Evolutionary conservation across 78 protist species (phyloP), one percentile per base, ranked within the genome.

Genomic region (Dictyostelium intermedium): DNA sequence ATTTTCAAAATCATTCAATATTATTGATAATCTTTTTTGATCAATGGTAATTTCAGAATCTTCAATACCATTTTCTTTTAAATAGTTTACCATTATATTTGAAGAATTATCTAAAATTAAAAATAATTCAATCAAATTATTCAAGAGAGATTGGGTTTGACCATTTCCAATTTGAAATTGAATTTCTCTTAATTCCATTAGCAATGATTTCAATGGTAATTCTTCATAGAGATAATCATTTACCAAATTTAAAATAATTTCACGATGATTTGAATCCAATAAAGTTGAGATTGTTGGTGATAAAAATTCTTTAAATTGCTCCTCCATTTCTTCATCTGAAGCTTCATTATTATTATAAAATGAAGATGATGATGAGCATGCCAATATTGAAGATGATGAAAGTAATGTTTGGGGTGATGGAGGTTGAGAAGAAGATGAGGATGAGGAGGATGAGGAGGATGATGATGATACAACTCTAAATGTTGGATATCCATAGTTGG

Each of bases 1-100:
- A 78, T 78, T 81, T 76, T 87, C 92, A 35, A 81, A 61, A 25
- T 87, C 92, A 61, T 56, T 76, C 16, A 78, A 34, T 34, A 81
- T 32, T 7, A 11, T 32, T 10, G 66, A 25, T 5, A 77, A 87
- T 61, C 27, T 47, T 89, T 89, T 78, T 8, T 20, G 20, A 69
- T 89, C 93, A 41, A 89, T 80, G 7, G 25, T 47, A 5, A 89
- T 34, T 69, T 89, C 93, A 69, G 53, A 30, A 7, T 89, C 93
- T 32, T 63, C 81, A 8, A 89, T 45, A 14, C 93, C 93, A 89
- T 80, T 60, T 1, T 89, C 86, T 69, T 76, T 89, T 78, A 89
- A 41, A 47, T 25, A 80, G 23, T 34, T 66, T n/a, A 80, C 39
- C 93, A 89, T 89, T 43, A 78, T 43, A 39, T 78, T 53, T 47